A percentile compares a stretch with the other conserved stretches of the same genome.
Conservation (phyloP, 441 rosid species). For the Omphalea diandra region DNA sequence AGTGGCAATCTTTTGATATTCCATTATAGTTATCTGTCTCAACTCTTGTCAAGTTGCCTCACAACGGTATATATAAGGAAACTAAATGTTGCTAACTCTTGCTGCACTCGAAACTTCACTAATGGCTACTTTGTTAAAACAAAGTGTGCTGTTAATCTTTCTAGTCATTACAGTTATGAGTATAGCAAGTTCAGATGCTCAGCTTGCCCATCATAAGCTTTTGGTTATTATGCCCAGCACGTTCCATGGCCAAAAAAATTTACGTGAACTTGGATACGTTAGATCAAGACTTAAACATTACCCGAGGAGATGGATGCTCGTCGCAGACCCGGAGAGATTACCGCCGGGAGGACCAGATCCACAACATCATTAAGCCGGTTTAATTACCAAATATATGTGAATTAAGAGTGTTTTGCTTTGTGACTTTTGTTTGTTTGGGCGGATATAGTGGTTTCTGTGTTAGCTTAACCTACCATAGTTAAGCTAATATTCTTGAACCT, state of each 20-base stretch:
- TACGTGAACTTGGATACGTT: slow-evolving; percentile 28
- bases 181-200: slow-evolving; percentile 20
- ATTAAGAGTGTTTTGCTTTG: no score
- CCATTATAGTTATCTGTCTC: slow-evolving; percentile 22
- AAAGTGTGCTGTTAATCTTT: not conserved
- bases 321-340: slow-evolving; percentile 13
- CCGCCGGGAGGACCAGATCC: slow-evolving; percentile 53
- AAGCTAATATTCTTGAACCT: no score
- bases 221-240: not conserved
- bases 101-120: no score
- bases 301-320: slow-evolving; percentile 26
- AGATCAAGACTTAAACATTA: slow-evolving; percentile 7
- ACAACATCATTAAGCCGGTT: slow-evolving; percentile 40
- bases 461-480: no score
- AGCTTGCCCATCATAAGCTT: slow-evolving; percentile 7
- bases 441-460: no score
- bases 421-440: no score
- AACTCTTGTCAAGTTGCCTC: not conserved
- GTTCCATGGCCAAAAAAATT: slow-evolving; percentile 3
- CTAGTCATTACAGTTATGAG: slow-evolving; percentile 19
- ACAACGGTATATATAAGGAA: no score
- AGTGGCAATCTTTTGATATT: slow-evolving; percentile 19
- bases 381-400: no score
- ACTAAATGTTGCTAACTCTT: no score
- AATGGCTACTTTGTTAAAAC: slow-evolving; percentile 25